A percentile compares a stretch with the other conserved stretches of the same genome.
Evolutionary conservation across 176 grass and related monocot species (phyloP).

Genomic region (Carex kokanica): DNA sequence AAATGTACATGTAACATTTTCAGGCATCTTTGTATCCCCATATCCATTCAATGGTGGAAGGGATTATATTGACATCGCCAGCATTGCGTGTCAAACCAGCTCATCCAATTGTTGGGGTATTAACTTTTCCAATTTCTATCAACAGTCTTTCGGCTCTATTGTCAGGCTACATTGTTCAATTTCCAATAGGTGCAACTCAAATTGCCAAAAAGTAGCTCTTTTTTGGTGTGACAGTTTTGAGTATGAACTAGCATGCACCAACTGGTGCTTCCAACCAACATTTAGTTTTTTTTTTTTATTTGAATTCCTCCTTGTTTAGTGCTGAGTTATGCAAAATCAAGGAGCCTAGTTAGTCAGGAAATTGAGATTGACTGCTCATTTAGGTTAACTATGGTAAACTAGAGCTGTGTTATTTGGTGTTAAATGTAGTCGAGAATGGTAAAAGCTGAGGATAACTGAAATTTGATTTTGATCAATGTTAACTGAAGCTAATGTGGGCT

Average conservation of each 20-base stretch:
- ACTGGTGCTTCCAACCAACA: neutral
- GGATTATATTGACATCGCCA: conserved; percentile 91
- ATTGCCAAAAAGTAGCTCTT: neutral
- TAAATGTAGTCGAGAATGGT: neutral
- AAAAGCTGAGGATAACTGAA: neutral
- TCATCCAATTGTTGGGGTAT: conserved; percentile 97
- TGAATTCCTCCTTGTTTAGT: neutral
- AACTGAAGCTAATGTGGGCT: neutral
- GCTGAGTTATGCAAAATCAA: neutral
- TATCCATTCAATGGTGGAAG: conserved; percentile 65
- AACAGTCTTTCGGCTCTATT: neutral
- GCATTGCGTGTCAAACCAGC: conserved; percentile 90
- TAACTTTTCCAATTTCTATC: neutral
- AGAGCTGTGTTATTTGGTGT: neutral
- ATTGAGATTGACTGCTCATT: neutral
- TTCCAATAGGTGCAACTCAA: neutral
- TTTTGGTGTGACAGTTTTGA: neutral
- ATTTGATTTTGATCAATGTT: neutral
- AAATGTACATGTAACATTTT: conserved; percentile 11
- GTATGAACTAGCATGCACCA: neutral
- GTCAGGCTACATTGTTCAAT: neutral
- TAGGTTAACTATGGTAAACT: neutral
- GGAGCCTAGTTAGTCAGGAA: neutral
- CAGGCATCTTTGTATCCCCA: conserved; percentile 77
- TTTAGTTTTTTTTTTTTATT: neutral